Conservation (phyloP, 306 rosid genomes). For the Pterocarpus santalinus region DNA sequence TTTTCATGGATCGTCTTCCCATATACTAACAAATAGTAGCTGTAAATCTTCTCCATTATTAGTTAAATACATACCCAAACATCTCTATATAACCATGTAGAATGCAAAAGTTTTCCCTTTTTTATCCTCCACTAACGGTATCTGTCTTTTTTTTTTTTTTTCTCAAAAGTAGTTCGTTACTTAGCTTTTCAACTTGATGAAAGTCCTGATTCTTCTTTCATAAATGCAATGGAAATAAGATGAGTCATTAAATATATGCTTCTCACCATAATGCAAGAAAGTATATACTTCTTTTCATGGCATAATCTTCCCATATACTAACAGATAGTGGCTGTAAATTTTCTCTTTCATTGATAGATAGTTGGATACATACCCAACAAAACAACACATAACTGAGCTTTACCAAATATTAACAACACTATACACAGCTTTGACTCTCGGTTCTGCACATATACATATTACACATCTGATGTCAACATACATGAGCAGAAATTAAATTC, state of each 20-base stretch:
- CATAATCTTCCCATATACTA: slow-evolving; percentile 4
- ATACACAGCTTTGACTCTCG: slow-evolving; percentile 39
- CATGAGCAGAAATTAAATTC: slow-evolving; percentile 32
- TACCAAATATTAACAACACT: slow-evolving; percentile 31
- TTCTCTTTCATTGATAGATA: slow-evolving; percentile 8
- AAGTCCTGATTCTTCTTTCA: slow-evolving; percentile 40
- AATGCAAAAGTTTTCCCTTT: neutral
- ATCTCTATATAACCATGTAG: no score
- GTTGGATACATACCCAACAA: slow-evolving; percentile 5
- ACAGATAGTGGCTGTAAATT: slow-evolving; percentile 10
- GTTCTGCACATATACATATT: slow-evolving; percentile 41
- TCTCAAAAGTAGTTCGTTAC: slow-evolving; percentile 36
- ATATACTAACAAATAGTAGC: slow-evolving; percentile 16
- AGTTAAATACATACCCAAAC: no score
- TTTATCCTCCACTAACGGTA: slow-evolving; percentile 6
- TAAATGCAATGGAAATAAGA: slow-evolving; percentile 39
- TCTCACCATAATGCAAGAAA: slow-evolving; percentile 42
- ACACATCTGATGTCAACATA: slow-evolving; percentile 36
- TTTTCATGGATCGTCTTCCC: slow-evolving; percentile 16
- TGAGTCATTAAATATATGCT: slow-evolving; percentile 39
- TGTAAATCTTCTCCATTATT: neutral
- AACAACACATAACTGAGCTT: slow-evolving; percentile 9
- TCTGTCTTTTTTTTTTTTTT: neutral
- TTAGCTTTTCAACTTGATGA: slow-evolving; percentile 26
- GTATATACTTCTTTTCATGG: slow-evolving; percentile 41